Base-by-base conservation (phyloP, 208 protist species). In the Acanthamoeba pearcei region DNA sequence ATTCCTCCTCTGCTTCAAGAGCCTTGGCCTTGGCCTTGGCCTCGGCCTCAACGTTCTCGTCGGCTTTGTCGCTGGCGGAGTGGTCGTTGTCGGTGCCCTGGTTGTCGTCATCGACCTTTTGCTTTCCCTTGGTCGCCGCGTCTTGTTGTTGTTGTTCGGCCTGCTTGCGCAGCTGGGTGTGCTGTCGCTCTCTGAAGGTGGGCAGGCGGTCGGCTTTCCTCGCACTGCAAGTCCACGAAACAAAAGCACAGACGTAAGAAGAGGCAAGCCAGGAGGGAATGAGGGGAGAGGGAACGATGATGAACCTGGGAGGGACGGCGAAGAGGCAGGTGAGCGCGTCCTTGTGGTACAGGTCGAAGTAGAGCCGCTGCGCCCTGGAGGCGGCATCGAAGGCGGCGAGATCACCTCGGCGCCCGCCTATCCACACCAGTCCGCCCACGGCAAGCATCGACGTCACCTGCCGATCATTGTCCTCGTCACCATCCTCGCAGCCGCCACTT, bases 281-380 rank as follows among this genome's bases (percentile, higher is more conserved):
- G 22, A 42, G n/a, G 19, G 70, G 49, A 12, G 51, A 19, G 51
- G 78, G 17, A 4, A 51, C 2, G 72, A 19, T 8, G 22, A 49
- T 24, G 78, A 60, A 86, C 78, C 46, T 38, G 29, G 38, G 78
- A 13, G 27, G 29, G 17, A 60, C 10, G 24, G 78, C 46, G 78
- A 27, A 15, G n/a, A 86, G 24, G 78, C 78, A 86, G 10, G 46
- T 86, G 78, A 86, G 46, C 13, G 78, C 78, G 29, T 86, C 78
- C 38, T 60, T 86, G 78, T 86, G 78, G n/a, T 32, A 60, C 15
- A 10, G 17, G 24, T 35, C 51, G 5, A 86, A 22, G 10, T 60
- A 49, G 46, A 62, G 24, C 24, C 38, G 78, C 51, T 53, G 13
- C 78, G 10, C 38, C 15, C 78, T 53, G 24, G 78, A 38, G 78